Evolutionary conservation across 23 red algal species (phyloP), one percentile per base, ranked within the genome.

Genomic region (Pyropia yezoensis): DNA sequence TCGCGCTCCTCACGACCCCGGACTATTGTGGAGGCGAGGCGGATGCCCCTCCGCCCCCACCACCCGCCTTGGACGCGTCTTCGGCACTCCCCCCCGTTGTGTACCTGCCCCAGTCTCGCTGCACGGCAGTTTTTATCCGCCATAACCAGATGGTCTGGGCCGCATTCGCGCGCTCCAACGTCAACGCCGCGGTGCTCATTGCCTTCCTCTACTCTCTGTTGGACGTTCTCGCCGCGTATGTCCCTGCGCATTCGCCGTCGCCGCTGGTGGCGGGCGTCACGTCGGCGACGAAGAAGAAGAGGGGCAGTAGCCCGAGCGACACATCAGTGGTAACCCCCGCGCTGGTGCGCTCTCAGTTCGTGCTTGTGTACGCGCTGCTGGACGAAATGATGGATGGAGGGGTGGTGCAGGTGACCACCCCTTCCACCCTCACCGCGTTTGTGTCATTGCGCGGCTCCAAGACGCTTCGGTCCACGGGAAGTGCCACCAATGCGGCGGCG

Each of bases 361-460:
- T 98, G 8, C 50, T 98, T 51, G 81, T 98, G 6, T 98, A 98
- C 70, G 94, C 91, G 29, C 80, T 98, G 23, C 72, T 98, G 3
- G 94, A 98, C 53, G 94, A 98, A 71, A 91, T 98, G 94, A 90
- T 90, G 94, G 94, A 98, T 59, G 91, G 85, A 33, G 94, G 94
- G 33, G 91, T 80, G 69, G 86, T 86, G 52, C 94, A 98, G 61
- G 80, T 85, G 34, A 85, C 94, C 18, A 86, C 91, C 32, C 67
- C 82, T 3, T 82, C 82, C 15, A 74, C 91, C 25, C 73, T 98
- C 13, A 78, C 74, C 30, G 69, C 87, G 72, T 98, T 88, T 59
- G 87, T 98, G 54, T 72, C 73, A 7, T 72, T 88, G 49, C 86
- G 91, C 3, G 73, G 70, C 27, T 47, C 39, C 39, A 47, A 7